Evolutionary conservation across 2,329 filamentous ascomycete genomes (phyloP).

Genomic region (Ophiobolus disseminans): DNA sequence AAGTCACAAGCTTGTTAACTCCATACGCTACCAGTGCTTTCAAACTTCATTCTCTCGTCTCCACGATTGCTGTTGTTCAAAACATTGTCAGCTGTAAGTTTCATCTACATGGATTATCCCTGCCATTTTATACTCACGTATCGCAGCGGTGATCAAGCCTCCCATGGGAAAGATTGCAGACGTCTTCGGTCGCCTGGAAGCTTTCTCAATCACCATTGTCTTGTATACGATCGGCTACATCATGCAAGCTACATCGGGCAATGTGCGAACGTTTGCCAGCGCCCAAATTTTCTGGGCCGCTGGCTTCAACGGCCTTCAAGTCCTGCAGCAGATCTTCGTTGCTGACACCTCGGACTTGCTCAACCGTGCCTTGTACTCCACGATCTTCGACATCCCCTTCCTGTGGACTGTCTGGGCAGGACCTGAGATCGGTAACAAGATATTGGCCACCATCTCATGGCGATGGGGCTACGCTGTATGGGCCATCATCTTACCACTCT

Average conservation of each 20-base stretch:
- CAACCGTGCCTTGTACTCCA: constrained; percentile 67
- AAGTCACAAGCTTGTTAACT: constrained; percentile 67
- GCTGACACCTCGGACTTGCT: constrained; percentile 65
- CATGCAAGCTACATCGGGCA: constrained; percentile 62
- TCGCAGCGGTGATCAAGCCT: constrained; percentile 62
- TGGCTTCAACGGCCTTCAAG: constrained; percentile 65
- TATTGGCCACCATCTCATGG: constrained; percentile 61
- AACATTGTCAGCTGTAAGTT: constrained; percentile 61
- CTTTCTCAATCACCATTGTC: constrained; percentile 62
- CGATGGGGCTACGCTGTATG: constrained; percentile 70
- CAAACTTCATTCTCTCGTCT: constrained; percentile 68
- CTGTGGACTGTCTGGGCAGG: constrained; percentile 68
- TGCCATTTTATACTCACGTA: neutral
- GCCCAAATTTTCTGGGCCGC: constrained; percentile 69
- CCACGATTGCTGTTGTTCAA: constrained; percentile 69
- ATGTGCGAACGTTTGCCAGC: constrained; percentile 59
- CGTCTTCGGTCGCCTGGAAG: constrained; percentile 68
- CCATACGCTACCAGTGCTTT: constrained; percentile 73
- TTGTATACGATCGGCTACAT: constrained; percentile 65
- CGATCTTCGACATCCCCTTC: constrained; percentile 66
- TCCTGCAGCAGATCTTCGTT: constrained; percentile 70
- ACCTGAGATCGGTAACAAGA: constrained; percentile 57
- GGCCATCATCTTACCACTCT: constrained; percentile 65
- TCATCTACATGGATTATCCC: neutral
- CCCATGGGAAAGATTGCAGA: constrained; percentile 68